These are phyloP conservation scores for Solanum pimpinellifolium DNA, from an alignment of 257 asterid species.

Conservation along the genomic window DNA sequence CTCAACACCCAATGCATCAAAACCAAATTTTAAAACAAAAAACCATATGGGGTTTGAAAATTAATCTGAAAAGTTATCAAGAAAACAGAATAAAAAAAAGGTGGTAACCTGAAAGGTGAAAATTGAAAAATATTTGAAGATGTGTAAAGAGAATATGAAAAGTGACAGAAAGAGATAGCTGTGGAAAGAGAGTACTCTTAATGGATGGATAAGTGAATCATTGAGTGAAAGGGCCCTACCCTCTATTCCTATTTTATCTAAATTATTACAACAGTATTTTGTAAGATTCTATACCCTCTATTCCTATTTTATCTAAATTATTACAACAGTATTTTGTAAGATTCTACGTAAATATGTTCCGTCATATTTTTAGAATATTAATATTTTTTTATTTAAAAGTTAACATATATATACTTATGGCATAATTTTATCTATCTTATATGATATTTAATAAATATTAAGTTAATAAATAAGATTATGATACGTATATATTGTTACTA, in stretches of 20 bases:
- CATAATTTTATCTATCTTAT: no score
- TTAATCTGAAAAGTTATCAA: no score
- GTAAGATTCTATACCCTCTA: fast-evolving
- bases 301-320: no score
- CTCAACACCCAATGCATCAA: neutral
- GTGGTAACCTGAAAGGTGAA: neutral
- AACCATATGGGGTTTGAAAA: neutral
- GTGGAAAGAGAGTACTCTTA: neutral
- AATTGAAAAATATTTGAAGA: neutral
- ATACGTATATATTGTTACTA: no score
- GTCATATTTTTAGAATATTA: no score
- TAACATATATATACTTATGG: no score
- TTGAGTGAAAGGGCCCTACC: neutral
- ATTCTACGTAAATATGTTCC: fast-evolving
- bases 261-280: neutral
- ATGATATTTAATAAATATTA: no score
- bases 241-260: neutral
- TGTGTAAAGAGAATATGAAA: neutral
- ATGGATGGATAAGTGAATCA: neutral
- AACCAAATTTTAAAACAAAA: neutral
- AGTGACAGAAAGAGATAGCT: neutral
- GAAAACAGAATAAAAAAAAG: neutral
- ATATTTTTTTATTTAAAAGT: no score
- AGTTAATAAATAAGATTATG: no score
- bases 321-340: neutral